These are phyloP conservation scores for Phytophthora pluvialis DNA, from an alignment of 352 stramenopile species.

Conservation along the genomic window DNA sequence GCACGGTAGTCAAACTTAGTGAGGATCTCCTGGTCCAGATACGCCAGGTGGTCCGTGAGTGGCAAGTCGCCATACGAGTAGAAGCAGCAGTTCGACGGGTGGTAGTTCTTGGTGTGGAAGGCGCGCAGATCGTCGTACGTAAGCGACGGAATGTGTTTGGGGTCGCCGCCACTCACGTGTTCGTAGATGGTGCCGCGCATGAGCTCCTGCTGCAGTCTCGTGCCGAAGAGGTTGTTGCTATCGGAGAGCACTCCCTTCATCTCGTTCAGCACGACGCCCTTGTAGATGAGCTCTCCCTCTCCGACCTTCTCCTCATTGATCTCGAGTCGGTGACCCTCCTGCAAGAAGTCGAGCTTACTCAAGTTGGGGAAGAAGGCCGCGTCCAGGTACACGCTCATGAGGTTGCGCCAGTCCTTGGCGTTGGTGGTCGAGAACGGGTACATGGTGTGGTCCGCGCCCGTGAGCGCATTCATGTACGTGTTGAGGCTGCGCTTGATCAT, in stretches of 20 bases:
- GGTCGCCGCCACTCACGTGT: slow-evolving; percentile 84
- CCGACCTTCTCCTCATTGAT: slow-evolving; percentile 45
- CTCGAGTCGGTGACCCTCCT: slow-evolving; percentile 82
- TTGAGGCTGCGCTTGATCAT: slow-evolving; percentile 98
- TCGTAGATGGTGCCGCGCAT: slow-evolving; percentile 91
- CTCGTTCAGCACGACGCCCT: slow-evolving; percentile 99
- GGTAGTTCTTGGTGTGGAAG: slow-evolving; percentile 89
- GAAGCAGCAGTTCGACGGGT: slow-evolving; percentile 90
- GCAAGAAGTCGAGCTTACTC: slow-evolving; percentile 71
- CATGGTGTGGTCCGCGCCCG: slow-evolving; percentile 98
- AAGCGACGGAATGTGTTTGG: slow-evolving; percentile 70
- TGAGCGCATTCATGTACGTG: slow-evolving; percentile 99
- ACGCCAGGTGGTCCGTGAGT: slow-evolving; percentile 77
- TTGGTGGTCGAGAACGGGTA: slow-evolving; percentile 99
- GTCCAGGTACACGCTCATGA: slow-evolving; percentile 98
- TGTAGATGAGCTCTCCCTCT: slow-evolving; percentile 64
- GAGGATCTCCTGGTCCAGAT: slow-evolving; percentile 75
- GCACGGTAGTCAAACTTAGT: slow-evolving; percentile 65
- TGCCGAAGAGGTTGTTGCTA: slow-evolving; percentile 93
- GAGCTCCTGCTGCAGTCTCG: slow-evolving; percentile 91
- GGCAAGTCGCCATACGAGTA: slow-evolving; percentile 91
- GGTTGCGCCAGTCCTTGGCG: slow-evolving; percentile 97
- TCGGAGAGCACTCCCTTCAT: slow-evolving; percentile 99
- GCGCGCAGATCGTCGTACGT: slow-evolving; percentile 77
- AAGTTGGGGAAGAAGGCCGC: slow-evolving; percentile 96